Evolutionary conservation across 202 grass and related monocot genomes (phyloP).

Genomic region (Cymbopogon flexuosus): DNA sequence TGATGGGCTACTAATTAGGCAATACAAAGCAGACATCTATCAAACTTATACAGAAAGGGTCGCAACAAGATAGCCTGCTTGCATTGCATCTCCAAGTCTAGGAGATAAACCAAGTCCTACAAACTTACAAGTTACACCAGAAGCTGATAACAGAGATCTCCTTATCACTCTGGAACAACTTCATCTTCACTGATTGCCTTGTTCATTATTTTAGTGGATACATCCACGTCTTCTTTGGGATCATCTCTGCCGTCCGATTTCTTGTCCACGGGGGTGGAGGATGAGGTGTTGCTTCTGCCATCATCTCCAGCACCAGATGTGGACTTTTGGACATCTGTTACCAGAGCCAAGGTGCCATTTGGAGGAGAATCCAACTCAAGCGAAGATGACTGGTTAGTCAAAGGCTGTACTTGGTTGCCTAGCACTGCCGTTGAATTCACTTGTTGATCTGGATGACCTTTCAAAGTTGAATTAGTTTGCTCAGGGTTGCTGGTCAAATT

Average conservation of each 20-base stretch:
- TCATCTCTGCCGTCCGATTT: not conserved
- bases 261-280: not conserved
- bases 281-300: not conserved
- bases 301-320: not conserved
- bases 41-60: constrained; percentile 34
- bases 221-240: constrained; percentile 29
- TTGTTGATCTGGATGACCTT: constrained; percentile 34
- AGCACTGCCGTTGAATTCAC: constrained; percentile 27
- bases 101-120: constrained; percentile 39
- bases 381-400: constrained; percentile 24
- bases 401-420: constrained; percentile 29
- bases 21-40: constrained; percentile 35
- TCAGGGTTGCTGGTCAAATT: constrained; percentile 30
- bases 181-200: constrained; percentile 45
- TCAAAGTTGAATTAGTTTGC: constrained; percentile 39
- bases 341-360: constrained; percentile 38
- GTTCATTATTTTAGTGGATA: constrained; percentile 54
- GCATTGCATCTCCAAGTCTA: constrained; percentile 32
- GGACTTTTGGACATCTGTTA: constrained; percentile 22
- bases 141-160: constrained; percentile 21
- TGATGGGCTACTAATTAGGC: constrained; percentile 18
- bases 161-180: constrained; percentile 40
- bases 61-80: constrained; percentile 33
- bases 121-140: constrained; percentile 41
- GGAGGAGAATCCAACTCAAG: constrained; percentile 44